A percentile compares a stretch with the other conserved stretches of the same genome.
Conservation (phyloP, 2,329 filamentous ascomycete genomes). For the Talaromyces atroroseus region DNA sequence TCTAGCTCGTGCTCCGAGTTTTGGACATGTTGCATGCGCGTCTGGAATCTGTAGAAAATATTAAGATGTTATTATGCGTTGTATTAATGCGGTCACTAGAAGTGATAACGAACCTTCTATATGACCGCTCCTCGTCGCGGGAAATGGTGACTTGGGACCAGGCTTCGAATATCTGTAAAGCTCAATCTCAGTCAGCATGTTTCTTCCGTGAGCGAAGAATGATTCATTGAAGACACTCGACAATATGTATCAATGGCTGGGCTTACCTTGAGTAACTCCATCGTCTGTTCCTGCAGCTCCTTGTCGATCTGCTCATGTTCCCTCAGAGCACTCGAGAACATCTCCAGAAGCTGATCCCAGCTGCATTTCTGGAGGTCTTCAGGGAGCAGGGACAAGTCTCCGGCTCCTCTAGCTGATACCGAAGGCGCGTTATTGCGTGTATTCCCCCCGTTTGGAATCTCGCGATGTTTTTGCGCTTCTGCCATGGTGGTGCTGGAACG, state of each 20-base stretch:
- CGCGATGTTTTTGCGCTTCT: not conserved
- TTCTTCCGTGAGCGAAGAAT: not conserved
- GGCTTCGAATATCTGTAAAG: constrained; percentile 63
- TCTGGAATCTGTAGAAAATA: constrained; percentile 58
- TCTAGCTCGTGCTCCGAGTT: constrained; percentile 66
- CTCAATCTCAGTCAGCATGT: constrained; percentile 1
- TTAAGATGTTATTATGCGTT: not conserved
- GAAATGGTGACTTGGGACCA: constrained; percentile 70
- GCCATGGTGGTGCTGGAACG: not conserved
- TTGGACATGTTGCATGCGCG: constrained; percentile 69
- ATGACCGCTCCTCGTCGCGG: constrained; percentile 70
- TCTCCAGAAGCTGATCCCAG: constrained; percentile 69
- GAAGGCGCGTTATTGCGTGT: not conserved
- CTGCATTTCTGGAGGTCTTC: constrained; percentile 13
- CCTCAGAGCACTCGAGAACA: constrained; percentile 62
- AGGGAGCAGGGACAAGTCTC: constrained; percentile 6
- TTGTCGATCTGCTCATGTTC: constrained; percentile 60
- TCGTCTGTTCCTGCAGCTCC: constrained; percentile 61
- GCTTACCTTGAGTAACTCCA: constrained; percentile 58
- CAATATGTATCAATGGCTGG: not conserved
- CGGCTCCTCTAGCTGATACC: not conserved
- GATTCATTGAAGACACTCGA: not conserved
- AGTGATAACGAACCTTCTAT: constrained; percentile 58
- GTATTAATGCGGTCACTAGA: not conserved
- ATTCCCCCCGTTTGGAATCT: not conserved